A percentile compares a stretch with the other conserved stretches of the same genome.
phyloP scores from a whole-genome alignment of 1,284 basidiomycete species.

The Cryptococcus maquisensis region DNA sequence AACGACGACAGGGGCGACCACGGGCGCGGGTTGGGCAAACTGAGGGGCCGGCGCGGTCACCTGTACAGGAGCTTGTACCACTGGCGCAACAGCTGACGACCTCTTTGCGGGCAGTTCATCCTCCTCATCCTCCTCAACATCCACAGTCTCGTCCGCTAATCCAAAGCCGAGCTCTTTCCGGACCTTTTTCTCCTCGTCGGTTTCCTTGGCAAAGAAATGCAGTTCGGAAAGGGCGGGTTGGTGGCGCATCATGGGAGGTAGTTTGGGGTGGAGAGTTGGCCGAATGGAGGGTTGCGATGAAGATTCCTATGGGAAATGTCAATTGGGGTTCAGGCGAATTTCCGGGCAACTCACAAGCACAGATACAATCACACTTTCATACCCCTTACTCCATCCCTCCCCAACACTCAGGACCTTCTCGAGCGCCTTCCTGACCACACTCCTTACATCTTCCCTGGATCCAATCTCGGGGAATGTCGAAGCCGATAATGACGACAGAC shows the following conservation, averaged over 20 bases:
- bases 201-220: constrained; percentile 37
- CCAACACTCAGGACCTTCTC: constrained; percentile 21
- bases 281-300: constrained; percentile 8
- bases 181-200: constrained; percentile 33
- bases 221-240: constrained; percentile 32
- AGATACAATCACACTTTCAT: constrained; percentile 26
- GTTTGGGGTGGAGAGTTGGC: constrained; percentile 33
- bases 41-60: neutral
- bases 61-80: neutral
- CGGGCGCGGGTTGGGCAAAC: neutral
- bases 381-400: constrained; percentile 23
- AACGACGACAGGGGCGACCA: neutral
- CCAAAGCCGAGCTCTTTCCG: constrained; percentile 29
- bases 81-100: constrained; percentile 3
- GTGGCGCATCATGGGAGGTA: constrained; percentile 34
- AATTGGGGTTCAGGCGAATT: neutral
- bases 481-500: constrained; percentile 14
- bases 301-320: neutral
- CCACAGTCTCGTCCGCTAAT: constrained; percentile 2
- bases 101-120: constrained; percentile 12
- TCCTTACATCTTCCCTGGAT: constrained; percentile 9
- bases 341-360: constrained; percentile 2
- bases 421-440: constrained; percentile 12
- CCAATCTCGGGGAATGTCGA: constrained; percentile 7
- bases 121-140: constrained; percentile 9